Percentiles rank a stretch among this genome's conserved stretches.
Conservation (phyloP, 1,139 yeast genomes). For the Arxiozyma slooffiae region DNA sequence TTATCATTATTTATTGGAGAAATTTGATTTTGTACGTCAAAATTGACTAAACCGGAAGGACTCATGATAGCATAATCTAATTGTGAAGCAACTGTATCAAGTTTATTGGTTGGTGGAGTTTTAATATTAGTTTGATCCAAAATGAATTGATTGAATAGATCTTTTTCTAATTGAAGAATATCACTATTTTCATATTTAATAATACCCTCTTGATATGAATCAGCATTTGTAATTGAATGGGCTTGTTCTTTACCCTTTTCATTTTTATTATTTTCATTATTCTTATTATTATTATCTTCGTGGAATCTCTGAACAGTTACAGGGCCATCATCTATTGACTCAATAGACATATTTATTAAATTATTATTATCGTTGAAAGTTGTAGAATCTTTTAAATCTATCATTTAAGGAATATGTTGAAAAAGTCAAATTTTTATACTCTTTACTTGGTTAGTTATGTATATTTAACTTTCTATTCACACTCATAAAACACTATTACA, state of each 20-base stretch:
- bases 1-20: neutral
- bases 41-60: neutral
- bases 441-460: no score
- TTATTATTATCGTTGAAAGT: neutral
- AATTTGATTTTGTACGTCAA: neutral
- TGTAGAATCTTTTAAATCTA: neutral
- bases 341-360: no score
- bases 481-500: neutral
- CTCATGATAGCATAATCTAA: neutral
- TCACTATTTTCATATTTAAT: neutral
- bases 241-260: neutral
- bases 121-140: neutral
- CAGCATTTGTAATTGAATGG: neutral
- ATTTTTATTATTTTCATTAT: neutral
- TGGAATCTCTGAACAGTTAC: neutral
- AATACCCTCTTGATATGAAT: neutral
- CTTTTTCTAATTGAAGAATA: conserved; percentile 1
- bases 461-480: neutral
- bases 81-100: neutral
- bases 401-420: neutral
- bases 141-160: neutral
- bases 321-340: neutral
- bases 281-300: no score
- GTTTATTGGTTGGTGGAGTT: neutral
- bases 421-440: neutral